Evolutionary conservation across 169 alveolate species (phyloP).

Genomic region (Cryptosporidium meleagridis): DNA sequence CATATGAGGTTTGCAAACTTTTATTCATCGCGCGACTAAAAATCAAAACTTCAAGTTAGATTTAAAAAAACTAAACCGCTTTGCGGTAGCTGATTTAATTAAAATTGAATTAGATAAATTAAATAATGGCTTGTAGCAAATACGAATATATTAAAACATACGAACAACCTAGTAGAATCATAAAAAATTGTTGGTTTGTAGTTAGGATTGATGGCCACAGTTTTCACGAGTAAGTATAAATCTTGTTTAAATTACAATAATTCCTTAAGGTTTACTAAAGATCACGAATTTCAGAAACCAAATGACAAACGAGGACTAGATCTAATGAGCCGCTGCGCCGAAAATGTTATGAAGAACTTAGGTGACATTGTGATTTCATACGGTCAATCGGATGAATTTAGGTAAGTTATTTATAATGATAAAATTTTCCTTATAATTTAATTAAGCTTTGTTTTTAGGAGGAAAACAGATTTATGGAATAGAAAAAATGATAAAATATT

Average conservation of each 20-base stretch:
- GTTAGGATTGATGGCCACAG: conserved; percentile 95
- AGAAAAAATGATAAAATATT: conserved; percentile 89
- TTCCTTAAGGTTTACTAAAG: conserved; percentile 83
- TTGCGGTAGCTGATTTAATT: not conserved
- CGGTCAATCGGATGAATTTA: conserved; percentile 94
- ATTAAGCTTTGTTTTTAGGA: conserved; percentile 83
- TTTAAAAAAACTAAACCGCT: not conserved
- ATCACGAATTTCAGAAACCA: conserved; percentile 93
- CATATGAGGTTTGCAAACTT: not conserved
- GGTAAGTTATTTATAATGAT: conserved; percentile 72
- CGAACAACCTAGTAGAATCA: conserved; percentile 86
- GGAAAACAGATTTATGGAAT: conserved; percentile 84
- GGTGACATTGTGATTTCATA: conserved; percentile 93
- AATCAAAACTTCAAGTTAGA: not conserved
- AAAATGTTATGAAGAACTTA: conserved; percentile 88
- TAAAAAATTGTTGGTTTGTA: conserved; percentile 91
- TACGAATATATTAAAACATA: conserved; percentile 93
- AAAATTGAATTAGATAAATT: not conserved
- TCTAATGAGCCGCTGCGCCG: conserved; percentile 92
- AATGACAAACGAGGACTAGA: conserved; percentile 91
- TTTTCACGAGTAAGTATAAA: conserved; percentile 83
- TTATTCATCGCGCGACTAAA: not conserved
- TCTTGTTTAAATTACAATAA: not conserved
- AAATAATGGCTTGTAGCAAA: conserved; percentile 86
- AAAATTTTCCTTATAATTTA: not conserved